phyloP scores from a whole-genome alignment of 2,329 filamentous ascomycete genomes.

The Kalmusia sp. region DNA sequence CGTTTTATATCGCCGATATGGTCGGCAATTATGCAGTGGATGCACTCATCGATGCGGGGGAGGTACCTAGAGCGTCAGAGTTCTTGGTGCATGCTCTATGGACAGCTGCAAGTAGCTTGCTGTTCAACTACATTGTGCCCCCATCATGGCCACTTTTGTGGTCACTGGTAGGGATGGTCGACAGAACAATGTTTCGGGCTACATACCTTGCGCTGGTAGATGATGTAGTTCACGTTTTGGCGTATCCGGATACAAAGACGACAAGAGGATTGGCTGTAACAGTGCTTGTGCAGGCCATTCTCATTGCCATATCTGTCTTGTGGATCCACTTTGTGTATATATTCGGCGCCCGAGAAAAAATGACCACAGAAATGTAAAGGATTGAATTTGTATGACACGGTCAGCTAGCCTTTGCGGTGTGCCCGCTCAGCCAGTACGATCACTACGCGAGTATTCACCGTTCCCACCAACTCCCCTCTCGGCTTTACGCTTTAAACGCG shows the following conservation, averaged over 20 bases:
- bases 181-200: constrained; percentile 18
- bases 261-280: constrained; percentile 16
- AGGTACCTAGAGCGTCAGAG: too few species aligned
- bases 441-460: too few species aligned
- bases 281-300: constrained; percentile 15
- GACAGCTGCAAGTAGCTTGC: constrained; percentile 9
- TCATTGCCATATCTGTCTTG: background rate
- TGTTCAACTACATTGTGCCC: constrained; percentile 11
- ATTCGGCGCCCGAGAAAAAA: too few species aligned
- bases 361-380: too few species aligned
- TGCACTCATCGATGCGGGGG: constrained; percentile 15
- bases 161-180: constrained; percentile 3
- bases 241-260: constrained; percentile 20
- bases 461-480: too few species aligned
- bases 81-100: constrained; percentile 18
- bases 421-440: too few species aligned
- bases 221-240: constrained; percentile 22
- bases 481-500: too few species aligned
- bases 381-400: too few species aligned
- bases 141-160: constrained; percentile 6
- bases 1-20: constrained; percentile 18
- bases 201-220: constrained; percentile 28
- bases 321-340: background rate
- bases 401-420: too few species aligned
- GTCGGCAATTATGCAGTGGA: constrained; percentile 10